A percentile compares a stretch with the other conserved stretches of the same genome.
These are phyloP conservation scores for Gillenia trifoliata DNA, from an alignment of 306 rosid species.

Conservation along the genomic window DNA sequence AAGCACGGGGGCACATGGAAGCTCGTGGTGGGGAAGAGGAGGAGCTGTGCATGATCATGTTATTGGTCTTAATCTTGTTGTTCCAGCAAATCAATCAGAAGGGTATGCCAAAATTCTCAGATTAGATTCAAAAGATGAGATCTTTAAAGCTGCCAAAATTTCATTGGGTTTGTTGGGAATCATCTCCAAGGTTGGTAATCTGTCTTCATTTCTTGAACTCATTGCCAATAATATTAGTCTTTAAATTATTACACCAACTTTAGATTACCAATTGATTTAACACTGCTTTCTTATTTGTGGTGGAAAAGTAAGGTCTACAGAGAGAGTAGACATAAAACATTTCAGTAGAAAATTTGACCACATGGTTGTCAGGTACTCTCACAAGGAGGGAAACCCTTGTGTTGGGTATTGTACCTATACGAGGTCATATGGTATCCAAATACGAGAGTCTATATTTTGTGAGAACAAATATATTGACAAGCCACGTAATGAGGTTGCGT, in stretches of 20 bases:
- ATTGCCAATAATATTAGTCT: neutral
- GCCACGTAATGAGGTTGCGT: neutral
- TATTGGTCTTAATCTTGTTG: conserved; percentile 42
- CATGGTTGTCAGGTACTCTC: no score
- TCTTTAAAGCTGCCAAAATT: conserved; percentile 55
- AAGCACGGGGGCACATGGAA: conserved; percentile 46
- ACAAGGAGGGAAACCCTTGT: no score
- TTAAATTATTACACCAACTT: neutral
- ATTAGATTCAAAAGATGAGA: conserved; percentile 30
- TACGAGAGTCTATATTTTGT: no score
- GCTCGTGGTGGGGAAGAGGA: conserved; percentile 67
- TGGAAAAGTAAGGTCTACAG: neutral
- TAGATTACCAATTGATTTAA: neutral
- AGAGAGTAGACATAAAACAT: neutral
- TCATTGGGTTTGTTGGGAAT: conserved; percentile 67
- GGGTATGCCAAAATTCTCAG: conserved; percentile 56
- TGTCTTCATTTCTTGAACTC: neutral
- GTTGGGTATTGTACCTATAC: no score
- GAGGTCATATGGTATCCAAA: no score
- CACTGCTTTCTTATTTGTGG: neutral
- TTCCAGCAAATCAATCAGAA: conserved; percentile 48
- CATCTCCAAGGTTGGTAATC: conserved; percentile 57
- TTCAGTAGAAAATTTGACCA: no score
- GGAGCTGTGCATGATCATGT: conserved; percentile 73
- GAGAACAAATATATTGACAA: neutral